phyloP scores from a whole-genome alignment of 495 filamentous ascomycete species.

The Podospora comata region DNA sequence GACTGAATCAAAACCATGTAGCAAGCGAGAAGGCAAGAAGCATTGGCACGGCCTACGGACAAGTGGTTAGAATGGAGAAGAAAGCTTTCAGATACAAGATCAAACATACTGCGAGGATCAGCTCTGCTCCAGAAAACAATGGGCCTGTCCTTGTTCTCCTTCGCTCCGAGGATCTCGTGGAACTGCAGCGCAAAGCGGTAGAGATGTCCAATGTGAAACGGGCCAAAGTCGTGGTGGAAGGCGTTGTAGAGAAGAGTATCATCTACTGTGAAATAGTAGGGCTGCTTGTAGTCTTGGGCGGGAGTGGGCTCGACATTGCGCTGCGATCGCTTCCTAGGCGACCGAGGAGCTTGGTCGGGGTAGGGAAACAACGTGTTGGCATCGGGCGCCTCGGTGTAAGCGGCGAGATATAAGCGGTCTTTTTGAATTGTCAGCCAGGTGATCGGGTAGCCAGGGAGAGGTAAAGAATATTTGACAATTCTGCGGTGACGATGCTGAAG shows the following conservation, averaged over 20 bases:
- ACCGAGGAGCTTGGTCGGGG: constrained; percentile 52
- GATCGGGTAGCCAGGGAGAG: constrained; percentile 21
- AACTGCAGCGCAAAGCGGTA: constrained; percentile 94
- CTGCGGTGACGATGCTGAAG: constrained; percentile 9
- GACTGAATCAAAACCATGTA: constrained; percentile 99
- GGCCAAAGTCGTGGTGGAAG: constrained; percentile 98
- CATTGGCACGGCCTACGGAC: constrained; percentile 74
- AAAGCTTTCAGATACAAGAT: background rate
- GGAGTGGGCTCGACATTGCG: constrained; percentile 56
- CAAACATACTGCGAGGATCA: constrained; percentile 74
- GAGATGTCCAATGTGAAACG: constrained; percentile 92
- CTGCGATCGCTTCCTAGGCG: constrained; percentile 73
- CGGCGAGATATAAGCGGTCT: constrained; percentile 90
- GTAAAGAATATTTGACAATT: constrained; percentile 5
- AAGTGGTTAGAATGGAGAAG: constrained; percentile 13
- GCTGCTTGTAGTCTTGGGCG: constrained; percentile 47
- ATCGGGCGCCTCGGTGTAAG: constrained; percentile 79
- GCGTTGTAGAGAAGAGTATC: constrained; percentile 92
- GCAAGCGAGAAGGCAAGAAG: constrained; percentile 89
- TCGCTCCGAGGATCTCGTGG: constrained; percentile 89
- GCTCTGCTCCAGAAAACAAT: constrained; percentile 94
- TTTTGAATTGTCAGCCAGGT: constrained; percentile 46
- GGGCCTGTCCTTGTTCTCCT: constrained; percentile 69
- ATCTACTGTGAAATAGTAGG: constrained; percentile 94
- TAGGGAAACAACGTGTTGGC: constrained; percentile 85